Percentiles rank a stretch among this genome's conserved stretches.
These are phyloP conservation scores for Rutstroemia sp. DNA, from an alignment of 2,329 filamentous ascomycete genomes.

Conservation along the genomic window DNA sequence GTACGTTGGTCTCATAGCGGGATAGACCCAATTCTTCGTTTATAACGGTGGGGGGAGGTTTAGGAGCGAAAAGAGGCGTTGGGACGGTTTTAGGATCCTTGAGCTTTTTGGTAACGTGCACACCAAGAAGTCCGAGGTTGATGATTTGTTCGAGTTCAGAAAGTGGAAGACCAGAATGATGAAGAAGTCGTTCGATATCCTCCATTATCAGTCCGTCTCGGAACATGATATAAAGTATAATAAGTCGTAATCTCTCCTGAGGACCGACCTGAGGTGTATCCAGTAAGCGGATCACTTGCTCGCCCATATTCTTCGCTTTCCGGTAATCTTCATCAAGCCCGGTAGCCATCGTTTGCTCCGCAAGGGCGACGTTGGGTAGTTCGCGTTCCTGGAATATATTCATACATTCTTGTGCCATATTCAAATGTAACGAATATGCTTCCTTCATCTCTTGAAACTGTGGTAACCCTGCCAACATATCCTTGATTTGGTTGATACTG, in stretches of 20 bases:
- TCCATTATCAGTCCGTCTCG: slow-evolving; percentile 76
- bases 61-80: slow-evolving; percentile 64
- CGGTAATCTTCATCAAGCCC: slow-evolving; percentile 88
- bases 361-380: slow-evolving; percentile 75
- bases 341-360: slow-evolving; percentile 87
- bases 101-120: slow-evolving; percentile 60
- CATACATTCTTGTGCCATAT: slow-evolving; percentile 98
- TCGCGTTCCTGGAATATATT: slow-evolving; percentile 81
- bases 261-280: slow-evolving; percentile 71
- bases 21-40: slow-evolving; percentile 80
- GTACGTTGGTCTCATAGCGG: slow-evolving; percentile 74
- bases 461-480: slow-evolving; percentile 91
- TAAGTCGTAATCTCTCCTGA: slow-evolving; percentile 73
- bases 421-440: slow-evolving; percentile 86
- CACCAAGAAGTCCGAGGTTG: slow-evolving; percentile 79
- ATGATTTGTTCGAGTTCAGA: slow-evolving; percentile 65
- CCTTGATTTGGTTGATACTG: slow-evolving; percentile 84
- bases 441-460: slow-evolving; percentile 96
- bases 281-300: slow-evolving; percentile 77
- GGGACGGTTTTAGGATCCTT: slow-evolving; percentile 58
- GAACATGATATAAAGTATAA: slow-evolving; percentile 81
- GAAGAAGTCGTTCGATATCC: slow-evolving; percentile 76
- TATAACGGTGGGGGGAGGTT: slow-evolving; percentile 45
- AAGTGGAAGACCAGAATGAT: slow-evolving; percentile 71
- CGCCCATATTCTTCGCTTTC: slow-evolving; percentile 83